These are phyloP conservation scores for Globisporangium spinosum DNA, from an alignment of 352 stramenopile species.

Conservation along the genomic window DNA sequence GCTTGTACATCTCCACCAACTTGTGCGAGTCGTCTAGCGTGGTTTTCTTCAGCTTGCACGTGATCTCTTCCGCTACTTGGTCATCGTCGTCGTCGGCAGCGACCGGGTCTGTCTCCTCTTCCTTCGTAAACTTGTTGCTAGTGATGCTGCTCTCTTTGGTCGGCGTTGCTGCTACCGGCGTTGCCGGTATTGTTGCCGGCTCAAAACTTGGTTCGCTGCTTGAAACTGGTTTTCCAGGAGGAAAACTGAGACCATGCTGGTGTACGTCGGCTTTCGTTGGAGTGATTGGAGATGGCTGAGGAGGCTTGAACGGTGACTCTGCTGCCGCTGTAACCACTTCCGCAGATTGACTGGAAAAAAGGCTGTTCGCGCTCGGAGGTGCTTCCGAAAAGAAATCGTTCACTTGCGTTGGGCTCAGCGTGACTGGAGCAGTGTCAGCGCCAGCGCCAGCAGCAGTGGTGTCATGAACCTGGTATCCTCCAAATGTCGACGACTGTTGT, in stretches of 20 bases:
- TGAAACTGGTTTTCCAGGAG: slow-evolving; percentile 1
- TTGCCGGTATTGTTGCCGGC: neutral
- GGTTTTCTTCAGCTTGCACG: slow-evolving; percentile 22
- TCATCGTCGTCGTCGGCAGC: slow-evolving; percentile 7
- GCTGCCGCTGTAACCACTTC: neutral
- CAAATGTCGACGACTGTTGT: neutral
- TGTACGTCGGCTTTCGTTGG: neutral
- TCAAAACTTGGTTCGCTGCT: slow-evolving; percentile 30
- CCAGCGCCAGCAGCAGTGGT: neutral
- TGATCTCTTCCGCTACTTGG: slow-evolving; percentile 2
- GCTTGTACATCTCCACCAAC: slow-evolving; percentile 82
- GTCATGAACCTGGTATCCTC: slow-evolving; percentile 2
- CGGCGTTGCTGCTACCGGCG: neutral
- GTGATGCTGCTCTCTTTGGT: neutral
- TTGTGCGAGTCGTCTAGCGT: slow-evolving; percentile 56
- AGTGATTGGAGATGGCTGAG: neutral
- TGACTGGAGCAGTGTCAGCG: neutral
- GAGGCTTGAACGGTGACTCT: neutral
- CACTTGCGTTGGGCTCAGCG: slow-evolving; percentile 22
- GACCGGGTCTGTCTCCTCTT: slow-evolving; percentile 11
- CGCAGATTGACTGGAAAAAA: slow-evolving; percentile 28
- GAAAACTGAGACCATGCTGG: neutral
- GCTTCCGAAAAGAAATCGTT: slow-evolving; percentile 34
- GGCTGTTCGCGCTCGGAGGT: slow-evolving; percentile 30
- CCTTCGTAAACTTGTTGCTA: neutral